Base-by-base conservation (phyloP, 1,139 yeast genomes). In the Diutina siamensis region DNA sequence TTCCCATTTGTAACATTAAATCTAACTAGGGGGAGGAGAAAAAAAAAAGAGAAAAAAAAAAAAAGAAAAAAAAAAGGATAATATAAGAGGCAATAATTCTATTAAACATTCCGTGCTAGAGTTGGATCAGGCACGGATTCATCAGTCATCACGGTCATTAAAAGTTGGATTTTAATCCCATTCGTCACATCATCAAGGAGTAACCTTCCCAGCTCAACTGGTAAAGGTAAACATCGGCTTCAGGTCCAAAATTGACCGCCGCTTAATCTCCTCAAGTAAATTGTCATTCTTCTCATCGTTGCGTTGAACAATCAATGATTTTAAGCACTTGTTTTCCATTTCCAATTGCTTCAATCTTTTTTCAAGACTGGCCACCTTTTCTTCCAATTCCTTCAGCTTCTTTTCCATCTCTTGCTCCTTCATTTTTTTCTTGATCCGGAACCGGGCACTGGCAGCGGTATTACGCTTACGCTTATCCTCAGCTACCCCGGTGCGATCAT, bases 301-400 rank as follows among this genome's bases (percentile, higher is more conserved):
- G 56, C 73, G 72, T 54, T 74, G 72, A 45, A 72, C 60, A 22
- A 76, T 68, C 53, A 76, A 59, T 51, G 67, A 68, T 56, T 69
- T 71, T 49, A 75, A 70, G 64, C 92, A 72, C 56, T 78, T 77
- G 67, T 87, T 87, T 63, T 87, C 96, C 83, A 83, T 80, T 62
- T 86, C 94, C 51, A 74, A 57, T 32, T 72, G 66, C 55, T 66
- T 67, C 51, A 75, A 64, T 51, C 67, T 68, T 53, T 63, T 62
- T 52, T 74, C 76, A 51, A 72, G 66, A 9, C 50, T 48, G 19
- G 53, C 53, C 33, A 74, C 67, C 48, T 60, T 61, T 25, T 64
- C 71, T 51, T 68, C 68, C 50, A 77, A 65, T 40, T 65, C 66
- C 48, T 61, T 65, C 40, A 78, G 65, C 46, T 59, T 68, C 49